A percentile compares a stretch with the other conserved stretches of the same genome.
These are phyloP conservation scores for Sequoia sempervirens DNA, from an alignment of 75 land plant genomes.

Conservation along the genomic window DNA sequence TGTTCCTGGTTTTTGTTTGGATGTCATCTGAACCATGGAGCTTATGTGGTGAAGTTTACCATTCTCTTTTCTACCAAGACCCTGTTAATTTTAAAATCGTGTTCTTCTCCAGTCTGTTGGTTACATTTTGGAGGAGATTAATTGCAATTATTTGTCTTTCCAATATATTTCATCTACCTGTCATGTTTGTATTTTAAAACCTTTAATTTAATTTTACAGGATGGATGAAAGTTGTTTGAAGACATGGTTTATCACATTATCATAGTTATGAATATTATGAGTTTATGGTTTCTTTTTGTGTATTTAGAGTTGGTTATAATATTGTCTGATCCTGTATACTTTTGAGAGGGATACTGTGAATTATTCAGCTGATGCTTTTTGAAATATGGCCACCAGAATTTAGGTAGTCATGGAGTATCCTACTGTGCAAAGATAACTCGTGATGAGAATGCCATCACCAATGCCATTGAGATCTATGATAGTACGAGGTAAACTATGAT, in stretches of 20 bases:
- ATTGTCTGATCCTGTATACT: background rate
- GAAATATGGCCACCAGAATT: constrained; percentile 35
- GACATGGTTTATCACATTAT: background rate
- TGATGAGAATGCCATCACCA: constrained; percentile 95
- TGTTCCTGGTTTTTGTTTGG: background rate
- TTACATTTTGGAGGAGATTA: background rate
- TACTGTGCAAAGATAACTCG: constrained; percentile 80
- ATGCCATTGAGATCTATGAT: constrained; percentile 72
- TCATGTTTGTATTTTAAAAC: background rate
- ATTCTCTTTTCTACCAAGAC: background rate
- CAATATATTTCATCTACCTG: background rate
- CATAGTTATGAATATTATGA: background rate
- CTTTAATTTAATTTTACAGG: background rate
- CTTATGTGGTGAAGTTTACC: background rate
- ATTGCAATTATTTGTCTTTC: background rate
- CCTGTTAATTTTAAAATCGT: background rate
- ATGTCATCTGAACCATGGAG: background rate
- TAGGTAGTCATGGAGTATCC: constrained; percentile 68
- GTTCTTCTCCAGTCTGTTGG: background rate
- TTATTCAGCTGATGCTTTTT: background rate
- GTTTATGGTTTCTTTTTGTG: background rate
- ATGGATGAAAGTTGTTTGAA: background rate
- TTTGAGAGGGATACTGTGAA: background rate
- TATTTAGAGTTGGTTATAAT: background rate
- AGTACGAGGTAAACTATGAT: constrained; percentile 44